Base-by-base conservation (phyloP, 305 asterid genomes). In the Vinca major region DNA sequence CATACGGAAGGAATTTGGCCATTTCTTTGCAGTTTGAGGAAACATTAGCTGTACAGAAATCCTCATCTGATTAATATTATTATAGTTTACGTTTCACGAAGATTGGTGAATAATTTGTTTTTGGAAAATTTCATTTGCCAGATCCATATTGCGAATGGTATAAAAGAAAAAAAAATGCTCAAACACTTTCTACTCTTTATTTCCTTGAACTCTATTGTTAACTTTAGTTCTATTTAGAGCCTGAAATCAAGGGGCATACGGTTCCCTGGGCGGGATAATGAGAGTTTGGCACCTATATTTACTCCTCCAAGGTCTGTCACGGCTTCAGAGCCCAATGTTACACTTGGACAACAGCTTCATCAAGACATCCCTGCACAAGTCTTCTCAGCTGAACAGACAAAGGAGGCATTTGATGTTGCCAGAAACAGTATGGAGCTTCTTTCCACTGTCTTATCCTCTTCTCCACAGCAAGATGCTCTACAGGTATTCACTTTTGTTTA, bases 321-420 rank as follows among this genome's bases (percentile, higher is more conserved):
- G 16, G 80, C 84, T 73, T 62, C 91, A 53, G 95, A 84, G 79
- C 60, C 79, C 39, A 80, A 75, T 84, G 75, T 78, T 56, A 65
- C 85, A 7, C 81, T 64, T 63, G 88, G 77, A 37, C 86, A 80
- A 65, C 96, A 82, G 56, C 69, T 82, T 71, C 89, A 80, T 72
- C 82, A 69, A 45, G 95, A 87, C 20, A 78, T 87, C 71, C 96
- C 92, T 26, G 82, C 26, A 17, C 89, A 69, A 64, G 83, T 70
- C 73, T 84, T 89, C 66, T 83, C 99, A 49, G 88, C 92, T 72
- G 99, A 89, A 70, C 96, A 89, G 73, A 86, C 86, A 36, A 94
- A 89, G 83, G 99, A 94, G 82, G 95, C 96, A 62, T 91, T 94
- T 73, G 98, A 94, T 69, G 95, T 94, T 66, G 99, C 98, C 68